Evolutionary conservation across 2,329 filamentous ascomycete species (phyloP), one percentile per base, ranked within the genome.

Genomic region (Aureobasidium sp.): DNA sequence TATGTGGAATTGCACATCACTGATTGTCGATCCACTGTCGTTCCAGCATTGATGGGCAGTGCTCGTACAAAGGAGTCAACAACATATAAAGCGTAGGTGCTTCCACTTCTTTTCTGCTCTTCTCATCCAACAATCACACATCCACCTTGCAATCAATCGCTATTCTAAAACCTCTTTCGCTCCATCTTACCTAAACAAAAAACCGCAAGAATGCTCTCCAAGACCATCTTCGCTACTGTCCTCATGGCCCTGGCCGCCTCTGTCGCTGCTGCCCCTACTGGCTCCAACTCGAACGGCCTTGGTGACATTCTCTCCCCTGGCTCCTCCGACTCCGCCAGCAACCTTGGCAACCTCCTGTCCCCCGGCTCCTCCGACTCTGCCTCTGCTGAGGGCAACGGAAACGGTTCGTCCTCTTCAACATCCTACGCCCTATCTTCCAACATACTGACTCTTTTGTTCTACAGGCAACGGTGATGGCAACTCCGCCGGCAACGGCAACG

Each of bases 1-100:
- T 59, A 59, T 59, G 55, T 59, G 55, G 43, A 24, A 47, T 47
- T 37, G 55, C 55, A 59, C 55, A 59, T 59, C 55, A 47, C n/a
- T 26, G 41, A 36, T 20, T 32, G 43, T 46, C 43, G 41, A 46
- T 47, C 55, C 24, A 37, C 24, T 46, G 29, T 27, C 3, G 10
- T 34, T 34, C 32, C 1, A 34, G 32, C 32, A 34, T 34, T 10
- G 32, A 34, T 34, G 32, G 32, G 32, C 32, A 1, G 1, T 8
- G 32, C 32, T 12, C 32, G 2, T 32, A 2, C 7, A 34, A 34
- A 34, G 32, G 32, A 34, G 32, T 34, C 1, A 34, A 34, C 32
- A 34, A 44, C 52, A 44, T 41, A 56, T 47, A 37, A 59, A 37
- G 55, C 10, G 15, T 10, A 9, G 26, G 12, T 24, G 24, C 15